Percentiles rank a stretch among this genome's conserved stretches.
Conservation (phyloP, 257 asterid genomes). For the Voacanga thouarsii region DNA sequence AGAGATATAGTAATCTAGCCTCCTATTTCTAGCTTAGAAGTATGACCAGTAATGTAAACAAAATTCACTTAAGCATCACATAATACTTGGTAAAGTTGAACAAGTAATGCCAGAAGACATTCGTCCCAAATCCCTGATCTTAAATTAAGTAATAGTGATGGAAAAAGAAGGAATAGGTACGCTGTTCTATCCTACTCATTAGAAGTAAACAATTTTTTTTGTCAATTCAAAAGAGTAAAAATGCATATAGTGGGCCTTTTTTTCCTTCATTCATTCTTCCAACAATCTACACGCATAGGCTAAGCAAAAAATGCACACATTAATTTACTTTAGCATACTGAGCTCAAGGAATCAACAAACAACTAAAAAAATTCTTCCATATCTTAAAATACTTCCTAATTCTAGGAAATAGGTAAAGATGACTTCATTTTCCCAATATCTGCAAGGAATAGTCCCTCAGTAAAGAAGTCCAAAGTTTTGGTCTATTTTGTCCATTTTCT, state of each 20-base stretch:
- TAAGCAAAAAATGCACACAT: background rate
- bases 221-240: background rate
- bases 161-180: slow-evolving; percentile 72
- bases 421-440: no score
- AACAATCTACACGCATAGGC: background rate
- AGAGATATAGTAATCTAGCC: slow-evolving; percentile 97
- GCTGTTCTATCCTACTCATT: slow-evolving; percentile 88
- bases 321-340: no score
- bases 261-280: background rate
- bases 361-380: background rate
- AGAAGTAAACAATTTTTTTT: slow-evolving; percentile 12
- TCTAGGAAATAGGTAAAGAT: no score
- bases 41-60: background rate
- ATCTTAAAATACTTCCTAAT: background rate
- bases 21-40: slow-evolving; percentile 19
- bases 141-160: slow-evolving; percentile 57
- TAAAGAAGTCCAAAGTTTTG: no score
- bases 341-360: background rate
- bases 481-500: no score
- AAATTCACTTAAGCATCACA: background rate
- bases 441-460: no score
- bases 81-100: slow-evolving; percentile 91
- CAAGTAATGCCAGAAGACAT: slow-evolving; percentile 90
- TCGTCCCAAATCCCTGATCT: slow-evolving; percentile 87
- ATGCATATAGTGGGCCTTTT: background rate